These are phyloP conservation scores for Pseudoturritis turrita DNA, from an alignment of 345 rosid species.

Conservation along the genomic window DNA sequence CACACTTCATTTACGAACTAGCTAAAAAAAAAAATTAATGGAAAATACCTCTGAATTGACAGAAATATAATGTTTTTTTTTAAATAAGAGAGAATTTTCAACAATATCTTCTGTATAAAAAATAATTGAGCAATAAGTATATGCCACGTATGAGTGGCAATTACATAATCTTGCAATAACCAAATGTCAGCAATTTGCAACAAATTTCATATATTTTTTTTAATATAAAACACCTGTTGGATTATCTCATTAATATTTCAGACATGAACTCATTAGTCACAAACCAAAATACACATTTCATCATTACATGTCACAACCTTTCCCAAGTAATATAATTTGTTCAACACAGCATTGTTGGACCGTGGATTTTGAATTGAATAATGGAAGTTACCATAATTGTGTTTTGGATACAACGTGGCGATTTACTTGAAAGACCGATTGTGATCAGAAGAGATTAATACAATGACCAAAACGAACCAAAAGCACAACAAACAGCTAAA, in stretches of 20 bases:
- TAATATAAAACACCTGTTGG: background rate
- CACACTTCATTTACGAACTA: no score
- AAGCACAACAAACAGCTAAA: slow-evolving; percentile 12
- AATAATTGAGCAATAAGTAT: no score
- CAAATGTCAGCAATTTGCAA: no score
- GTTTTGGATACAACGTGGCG: slow-evolving; percentile 1
- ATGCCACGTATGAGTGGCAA: background rate
- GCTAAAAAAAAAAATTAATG: no score
- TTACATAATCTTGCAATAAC: background rate
- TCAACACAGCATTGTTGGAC: background rate
- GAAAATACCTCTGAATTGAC: no score
- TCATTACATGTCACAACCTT: background rate
- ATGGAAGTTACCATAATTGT: slow-evolving; percentile 2
- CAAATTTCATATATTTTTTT: no score
- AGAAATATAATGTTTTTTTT: no score
- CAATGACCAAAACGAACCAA: slow-evolving; percentile 11
- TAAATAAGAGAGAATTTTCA: no score
- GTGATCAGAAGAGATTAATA: slow-evolving; percentile 20
- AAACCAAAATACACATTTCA: background rate
- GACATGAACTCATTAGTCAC: background rate
- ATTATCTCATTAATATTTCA: background rate
- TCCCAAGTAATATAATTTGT: background rate
- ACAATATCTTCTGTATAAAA: no score
- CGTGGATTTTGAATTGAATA: slow-evolving; percentile 7
- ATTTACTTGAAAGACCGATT: slow-evolving; percentile 13